These are phyloP conservation scores for Hyaloscypha variabilis DNA, from an alignment of 495 filamentous ascomycete species.

Conservation along the genomic window DNA sequence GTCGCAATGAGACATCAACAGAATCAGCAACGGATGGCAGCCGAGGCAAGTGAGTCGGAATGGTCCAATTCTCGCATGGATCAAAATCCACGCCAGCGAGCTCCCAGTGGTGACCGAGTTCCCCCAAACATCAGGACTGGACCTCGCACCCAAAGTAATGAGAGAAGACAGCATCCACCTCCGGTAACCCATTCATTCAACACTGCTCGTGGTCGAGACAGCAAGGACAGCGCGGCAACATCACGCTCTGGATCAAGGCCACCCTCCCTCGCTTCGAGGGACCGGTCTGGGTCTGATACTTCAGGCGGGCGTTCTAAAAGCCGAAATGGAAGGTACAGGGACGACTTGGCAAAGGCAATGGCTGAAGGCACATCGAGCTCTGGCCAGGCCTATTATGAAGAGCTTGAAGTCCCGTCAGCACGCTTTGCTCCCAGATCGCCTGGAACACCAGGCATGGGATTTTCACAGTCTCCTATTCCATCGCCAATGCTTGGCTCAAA, in stretches of 20 bases:
- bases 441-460: slow-evolving; percentile 45
- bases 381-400: slow-evolving; percentile 29
- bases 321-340: slow-evolving; percentile 47
- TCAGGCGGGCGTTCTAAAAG: slow-evolving; percentile 56
- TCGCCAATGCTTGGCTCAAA: slow-evolving; percentile 24
- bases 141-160: slow-evolving; percentile 43
- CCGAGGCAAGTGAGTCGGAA: slow-evolving; percentile 23
- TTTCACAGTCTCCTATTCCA: slow-evolving; percentile 44
- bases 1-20: slow-evolving; percentile 28
- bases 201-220: slow-evolving; percentile 42
- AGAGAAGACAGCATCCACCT: slow-evolving; percentile 41
- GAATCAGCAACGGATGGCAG: slow-evolving; percentile 22
- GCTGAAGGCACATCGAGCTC: slow-evolving; percentile 21
- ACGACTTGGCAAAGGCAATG: slow-evolving; percentile 27
- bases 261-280: slow-evolving; percentile 52
- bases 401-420: slow-evolving; percentile 31
- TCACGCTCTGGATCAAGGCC: slow-evolving; percentile 32
- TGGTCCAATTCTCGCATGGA: slow-evolving; percentile 26
- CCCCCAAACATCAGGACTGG: slow-evolving; percentile 32
- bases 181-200: slow-evolving; percentile 44
- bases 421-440: slow-evolving; percentile 43
- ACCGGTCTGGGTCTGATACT: slow-evolving; percentile 65
- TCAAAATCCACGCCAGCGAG: slow-evolving; percentile 27
- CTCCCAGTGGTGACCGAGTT: slow-evolving; percentile 32
- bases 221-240: slow-evolving; percentile 20